These are phyloP conservation scores for Saccharomycopsis sp. DNA, from an alignment of 805 yeast genomes.

Conservation along the genomic window DNA sequence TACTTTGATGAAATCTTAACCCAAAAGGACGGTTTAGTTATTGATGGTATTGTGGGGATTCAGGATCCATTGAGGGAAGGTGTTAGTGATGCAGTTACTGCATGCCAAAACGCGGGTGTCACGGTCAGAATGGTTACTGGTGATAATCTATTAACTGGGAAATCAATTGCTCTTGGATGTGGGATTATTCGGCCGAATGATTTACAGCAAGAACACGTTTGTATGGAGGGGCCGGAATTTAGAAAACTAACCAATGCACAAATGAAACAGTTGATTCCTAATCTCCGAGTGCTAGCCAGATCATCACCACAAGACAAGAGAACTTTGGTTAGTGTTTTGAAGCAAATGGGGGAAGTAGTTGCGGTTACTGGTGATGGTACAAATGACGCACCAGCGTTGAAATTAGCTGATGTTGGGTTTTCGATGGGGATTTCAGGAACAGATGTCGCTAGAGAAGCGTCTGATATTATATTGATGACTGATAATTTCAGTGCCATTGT, in stretches of 20 bases:
- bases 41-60: conserved; percentile 82
- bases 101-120: conserved; percentile 88
- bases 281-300: conserved; percentile 79
- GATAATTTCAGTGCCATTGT: conserved; percentile 94
- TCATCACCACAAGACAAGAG: conserved; percentile 96
- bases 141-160: conserved; percentile 87
- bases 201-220: conserved; percentile 38
- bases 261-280: conserved; percentile 58
- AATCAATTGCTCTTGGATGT: conserved; percentile 82
- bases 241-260: conserved; percentile 56
- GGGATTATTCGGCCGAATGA: conserved; percentile 52
- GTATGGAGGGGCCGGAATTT: conserved; percentile 92
- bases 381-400: conserved; percentile 96
- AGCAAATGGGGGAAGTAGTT: conserved; percentile 81
- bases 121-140: conserved; percentile 98
- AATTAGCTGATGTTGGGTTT: conserved; percentile 95
- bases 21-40: conserved; percentile 33
- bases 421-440: conserved; percentile 99
- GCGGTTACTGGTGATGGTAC: conserved; percentile 99
- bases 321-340: conserved; percentile 72
- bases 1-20: conserved; percentile 1
- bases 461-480: conserved; percentile 85
- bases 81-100: conserved; percentile 79
- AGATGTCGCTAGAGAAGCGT: conserved; percentile 97
- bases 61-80: conserved; percentile 92